Evolutionary conservation across 1,284 basidiomycete species (phyloP).

Genomic region (Phylloporus sp.): DNA sequence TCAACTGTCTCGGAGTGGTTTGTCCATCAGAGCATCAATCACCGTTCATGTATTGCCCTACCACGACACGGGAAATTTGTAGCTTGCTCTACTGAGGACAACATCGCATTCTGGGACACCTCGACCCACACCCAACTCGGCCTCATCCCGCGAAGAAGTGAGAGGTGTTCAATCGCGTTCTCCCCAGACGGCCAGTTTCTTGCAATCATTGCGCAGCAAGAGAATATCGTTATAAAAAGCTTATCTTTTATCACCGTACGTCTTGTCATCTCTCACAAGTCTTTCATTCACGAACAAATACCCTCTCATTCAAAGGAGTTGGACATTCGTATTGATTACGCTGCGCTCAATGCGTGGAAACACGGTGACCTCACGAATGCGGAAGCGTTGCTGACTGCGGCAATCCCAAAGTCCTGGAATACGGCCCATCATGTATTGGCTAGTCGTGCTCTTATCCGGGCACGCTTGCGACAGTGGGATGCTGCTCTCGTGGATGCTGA

Average conservation of each 20-base stretch:
- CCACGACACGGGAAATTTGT: too few relatives aligned
- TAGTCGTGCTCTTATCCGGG: conserved; percentile 11
- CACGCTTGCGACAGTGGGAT: conserved; percentile 7
- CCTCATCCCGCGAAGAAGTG: too few relatives aligned
- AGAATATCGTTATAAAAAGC: too few relatives aligned
- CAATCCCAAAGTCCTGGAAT: not conserved
- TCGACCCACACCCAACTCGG: conserved; percentile 1
- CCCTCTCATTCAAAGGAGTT: not conserved
- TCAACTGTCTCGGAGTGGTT: conserved; percentile 13
- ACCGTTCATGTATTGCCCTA: too few relatives aligned
- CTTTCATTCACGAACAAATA: too few relatives aligned
- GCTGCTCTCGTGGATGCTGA: conserved; percentile 13
- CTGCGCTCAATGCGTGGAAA: too few relatives aligned
- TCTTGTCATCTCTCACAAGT: too few relatives aligned
- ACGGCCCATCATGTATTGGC: conserved; percentile 8
- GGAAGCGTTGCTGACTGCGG: not conserved
- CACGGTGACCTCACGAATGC: not conserved
- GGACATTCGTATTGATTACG: not conserved
- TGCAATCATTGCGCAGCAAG: too few relatives aligned
- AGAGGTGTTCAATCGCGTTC: too few relatives aligned
- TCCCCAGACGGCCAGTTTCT: too few relatives aligned
- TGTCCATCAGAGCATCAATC: conserved; percentile 2
- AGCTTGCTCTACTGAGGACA: conserved; percentile 1
- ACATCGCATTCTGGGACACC: conserved; percentile 6
- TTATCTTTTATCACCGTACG: too few relatives aligned